Percentiles rank a stretch among this genome's conserved stretches.
phyloP scores from a whole-genome alignment of 2,329 filamentous ascomycete species.

The Epichloe uncinata region DNA sequence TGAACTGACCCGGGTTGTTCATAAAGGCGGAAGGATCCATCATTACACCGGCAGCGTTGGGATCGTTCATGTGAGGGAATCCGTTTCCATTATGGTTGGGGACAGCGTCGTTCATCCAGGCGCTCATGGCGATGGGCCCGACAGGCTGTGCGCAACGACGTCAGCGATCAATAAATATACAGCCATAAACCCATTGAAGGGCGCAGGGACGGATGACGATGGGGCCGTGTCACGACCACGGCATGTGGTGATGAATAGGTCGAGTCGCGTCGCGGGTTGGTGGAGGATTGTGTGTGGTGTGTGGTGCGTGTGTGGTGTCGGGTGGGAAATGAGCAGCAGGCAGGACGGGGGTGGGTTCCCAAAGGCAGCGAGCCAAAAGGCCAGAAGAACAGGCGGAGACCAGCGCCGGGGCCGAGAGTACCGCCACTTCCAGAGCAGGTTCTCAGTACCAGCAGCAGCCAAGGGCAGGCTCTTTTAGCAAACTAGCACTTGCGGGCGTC shows the following conservation, averaged over 20 bases:
- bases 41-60: conserved; percentile 42
- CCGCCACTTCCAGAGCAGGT: not conserved
- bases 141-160: conserved; percentile 29
- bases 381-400: conserved; percentile 2
- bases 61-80: conserved; percentile 52
- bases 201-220: conserved; percentile 27
- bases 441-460: not conserved
- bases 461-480: not conserved
- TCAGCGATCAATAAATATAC: conserved; percentile 30
- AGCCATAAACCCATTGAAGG: conserved; percentile 27
- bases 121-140: conserved; percentile 47
- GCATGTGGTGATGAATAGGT: conserved; percentile 23
- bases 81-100: conserved; percentile 58
- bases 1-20: conserved; percentile 47
- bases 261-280: conserved; percentile 30
- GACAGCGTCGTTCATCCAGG: conserved; percentile 60
- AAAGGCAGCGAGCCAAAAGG: not conserved
- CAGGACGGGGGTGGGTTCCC: conserved; percentile 3
- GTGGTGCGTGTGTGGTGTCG: conserved; percentile 13
- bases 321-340: conserved; percentile 18
- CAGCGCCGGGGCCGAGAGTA: not conserved
- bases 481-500: not conserved
- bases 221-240: conserved; percentile 33
- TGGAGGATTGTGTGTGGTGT: conserved; percentile 19
- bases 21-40: conserved; percentile 55